Conservation (phyloP, 2,329 filamentous ascomycete genomes). For the Fusarium veterinarium region DNA sequence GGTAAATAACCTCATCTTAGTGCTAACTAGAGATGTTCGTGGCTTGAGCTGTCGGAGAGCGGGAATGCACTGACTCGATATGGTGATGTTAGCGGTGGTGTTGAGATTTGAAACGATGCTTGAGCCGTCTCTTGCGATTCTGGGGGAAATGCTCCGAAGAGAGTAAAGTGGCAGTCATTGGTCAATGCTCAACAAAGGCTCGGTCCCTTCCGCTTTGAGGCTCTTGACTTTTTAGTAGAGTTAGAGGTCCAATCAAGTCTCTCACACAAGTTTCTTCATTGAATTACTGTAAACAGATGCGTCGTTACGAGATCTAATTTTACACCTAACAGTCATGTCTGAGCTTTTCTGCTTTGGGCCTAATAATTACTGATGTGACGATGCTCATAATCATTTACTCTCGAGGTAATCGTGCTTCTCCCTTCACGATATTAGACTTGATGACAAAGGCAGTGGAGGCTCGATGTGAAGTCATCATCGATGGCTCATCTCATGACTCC, state of each 20-base stretch:
- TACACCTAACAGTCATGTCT: background rate
- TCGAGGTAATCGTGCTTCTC: background rate
- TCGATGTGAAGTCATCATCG: constrained; percentile 8
- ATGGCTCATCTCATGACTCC: constrained; percentile 29
- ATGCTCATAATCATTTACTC: background rate
- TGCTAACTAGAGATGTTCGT: background rate
- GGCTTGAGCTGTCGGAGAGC: background rate
- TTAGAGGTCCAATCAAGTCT: background rate
- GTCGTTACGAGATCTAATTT: background rate
- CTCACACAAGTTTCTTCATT: background rate
- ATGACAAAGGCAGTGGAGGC: background rate
- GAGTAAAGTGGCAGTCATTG: constrained; percentile 2
- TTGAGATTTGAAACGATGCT: background rate
- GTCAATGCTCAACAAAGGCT: constrained; percentile 7
- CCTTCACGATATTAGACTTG: background rate
- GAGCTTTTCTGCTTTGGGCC: background rate
- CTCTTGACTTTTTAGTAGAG: background rate
- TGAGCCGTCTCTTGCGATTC: background rate
- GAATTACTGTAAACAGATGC: background rate
- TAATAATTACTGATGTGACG: background rate
- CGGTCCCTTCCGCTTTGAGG: constrained; percentile 23
- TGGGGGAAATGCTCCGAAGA: background rate
- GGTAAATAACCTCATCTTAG: background rate
- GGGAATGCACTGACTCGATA: constrained; percentile 29
- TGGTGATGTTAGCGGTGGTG: constrained; percentile 2